A percentile compares a stretch with the other conserved stretches of the same genome.
Evolutionary conservation across 768 basidiomycete species (phyloP).

Genomic region (Boletus sp.): DNA sequence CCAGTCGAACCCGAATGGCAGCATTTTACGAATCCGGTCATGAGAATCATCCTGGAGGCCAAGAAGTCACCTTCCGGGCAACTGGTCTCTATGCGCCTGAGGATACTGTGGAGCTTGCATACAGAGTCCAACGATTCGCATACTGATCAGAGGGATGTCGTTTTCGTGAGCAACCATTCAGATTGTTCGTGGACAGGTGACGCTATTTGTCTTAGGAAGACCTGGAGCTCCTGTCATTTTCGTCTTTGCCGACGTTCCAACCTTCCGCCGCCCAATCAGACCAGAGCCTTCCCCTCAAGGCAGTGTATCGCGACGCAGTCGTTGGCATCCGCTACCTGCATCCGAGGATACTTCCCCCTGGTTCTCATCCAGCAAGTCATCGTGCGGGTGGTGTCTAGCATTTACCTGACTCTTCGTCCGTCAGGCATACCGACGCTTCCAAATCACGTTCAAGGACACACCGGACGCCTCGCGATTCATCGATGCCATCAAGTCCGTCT

Average conservation of each 20-base stretch:
- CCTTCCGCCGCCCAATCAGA: slow-evolving; percentile 33
- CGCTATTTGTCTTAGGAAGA: slow-evolving; percentile 56
- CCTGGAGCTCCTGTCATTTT: slow-evolving; percentile 69
- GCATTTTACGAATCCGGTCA: slow-evolving; percentile 70
- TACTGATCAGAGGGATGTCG: slow-evolving; percentile 52
- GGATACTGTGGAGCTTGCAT: slow-evolving; percentile 62
- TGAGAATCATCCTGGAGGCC: slow-evolving; percentile 61
- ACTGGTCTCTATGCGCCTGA: slow-evolving; percentile 63
- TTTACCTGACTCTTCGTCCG: slow-evolving; percentile 8
- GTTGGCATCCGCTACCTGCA: slow-evolving; percentile 77
- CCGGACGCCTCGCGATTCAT: slow-evolving; percentile 56
- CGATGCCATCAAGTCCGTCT: slow-evolving; percentile 60
- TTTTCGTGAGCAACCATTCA: slow-evolving; percentile 53
- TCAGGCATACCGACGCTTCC: slow-evolving; percentile 75
- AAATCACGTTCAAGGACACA: slow-evolving; percentile 62
- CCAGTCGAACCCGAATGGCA: slow-evolving; percentile 60
- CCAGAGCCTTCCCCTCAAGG: slow-evolving; percentile 73
- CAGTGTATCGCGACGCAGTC: slow-evolving; percentile 69
- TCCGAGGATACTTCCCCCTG: slow-evolving; percentile 35
- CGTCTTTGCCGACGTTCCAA: slow-evolving; percentile 39
- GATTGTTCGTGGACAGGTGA: not conserved
- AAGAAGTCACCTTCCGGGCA: slow-evolving; percentile 48
- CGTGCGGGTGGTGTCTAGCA: not conserved
- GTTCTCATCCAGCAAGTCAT: slow-evolving; percentile 32
- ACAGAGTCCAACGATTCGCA: slow-evolving; percentile 35